Conservation (phyloP, 2,329 filamentous ascomycete genomes). For the Fusarium acutatum region DNA sequence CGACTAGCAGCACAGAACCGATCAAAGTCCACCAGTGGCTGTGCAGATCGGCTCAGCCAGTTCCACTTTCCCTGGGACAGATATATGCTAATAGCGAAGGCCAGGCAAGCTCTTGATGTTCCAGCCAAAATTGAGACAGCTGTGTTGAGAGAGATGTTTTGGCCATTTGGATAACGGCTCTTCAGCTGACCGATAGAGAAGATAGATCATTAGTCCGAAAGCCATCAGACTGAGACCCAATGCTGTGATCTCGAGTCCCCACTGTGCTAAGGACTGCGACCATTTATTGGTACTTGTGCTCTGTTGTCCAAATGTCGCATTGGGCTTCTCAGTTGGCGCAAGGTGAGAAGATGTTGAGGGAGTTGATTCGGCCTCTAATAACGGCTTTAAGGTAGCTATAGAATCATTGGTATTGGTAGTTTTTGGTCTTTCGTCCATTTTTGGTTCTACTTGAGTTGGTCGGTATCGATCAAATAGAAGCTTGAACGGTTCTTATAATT, state of each 20-base stretch:
- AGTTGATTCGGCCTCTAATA: neutral
- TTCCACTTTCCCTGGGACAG: constrained; percentile 30
- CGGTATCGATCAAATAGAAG: too few relatives aligned
- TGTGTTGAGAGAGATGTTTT: constrained; percentile 15
- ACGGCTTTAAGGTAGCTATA: neutral
- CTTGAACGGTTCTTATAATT: too few relatives aligned
- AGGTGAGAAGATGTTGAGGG: neutral
- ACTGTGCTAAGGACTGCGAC: neutral
- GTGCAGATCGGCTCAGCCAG: neutral
- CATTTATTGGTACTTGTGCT: neutral
- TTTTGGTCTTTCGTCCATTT: neutral
- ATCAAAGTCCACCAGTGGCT: constrained; percentile 22
- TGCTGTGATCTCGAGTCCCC: neutral
- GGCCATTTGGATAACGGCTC: constrained; percentile 13
- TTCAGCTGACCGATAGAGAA: neutral
- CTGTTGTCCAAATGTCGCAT: neutral
- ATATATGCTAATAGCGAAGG: constrained; percentile 10
- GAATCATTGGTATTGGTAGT: neutral
- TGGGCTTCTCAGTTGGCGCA: neutral
- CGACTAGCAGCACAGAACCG: constrained; percentile 28
- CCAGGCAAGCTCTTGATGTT: neutral
- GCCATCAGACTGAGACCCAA: neutral
- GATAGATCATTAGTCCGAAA: neutral
- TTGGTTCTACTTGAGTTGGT: too few relatives aligned
- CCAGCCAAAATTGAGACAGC: constrained; percentile 15